These are phyloP conservation scores for Barbarea vulgaris DNA, from an alignment of 345 rosid genomes.

Conservation along the genomic window DNA sequence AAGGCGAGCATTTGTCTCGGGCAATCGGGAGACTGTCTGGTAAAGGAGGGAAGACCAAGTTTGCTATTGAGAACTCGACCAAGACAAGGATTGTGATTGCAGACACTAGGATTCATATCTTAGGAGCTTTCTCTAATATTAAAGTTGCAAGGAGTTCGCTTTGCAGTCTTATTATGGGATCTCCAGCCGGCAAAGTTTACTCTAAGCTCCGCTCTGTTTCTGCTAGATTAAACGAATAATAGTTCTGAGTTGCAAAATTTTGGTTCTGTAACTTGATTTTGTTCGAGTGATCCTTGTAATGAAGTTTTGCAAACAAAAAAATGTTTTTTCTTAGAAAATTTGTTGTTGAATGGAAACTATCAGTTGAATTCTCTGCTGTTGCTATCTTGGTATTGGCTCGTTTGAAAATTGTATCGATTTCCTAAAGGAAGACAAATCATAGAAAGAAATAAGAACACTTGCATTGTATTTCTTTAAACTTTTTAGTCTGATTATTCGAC, in stretches of 20 bases:
- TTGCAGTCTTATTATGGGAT: constrained; percentile 26
- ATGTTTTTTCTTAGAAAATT: background rate
- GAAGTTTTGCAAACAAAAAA: background rate
- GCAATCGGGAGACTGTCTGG: constrained; percentile 20
- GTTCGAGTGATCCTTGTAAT: constrained; percentile 3
- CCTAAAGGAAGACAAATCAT: background rate
- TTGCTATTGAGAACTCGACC: constrained; percentile 24
- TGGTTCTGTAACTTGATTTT: constrained; percentile 34
- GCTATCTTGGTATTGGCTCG: background rate
- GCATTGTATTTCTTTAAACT: background rate
- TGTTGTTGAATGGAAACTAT: background rate
- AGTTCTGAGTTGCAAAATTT: background rate
- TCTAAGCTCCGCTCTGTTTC: constrained; percentile 2
- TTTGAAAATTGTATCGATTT: background rate
- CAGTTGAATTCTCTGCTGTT: background rate
- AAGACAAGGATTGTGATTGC: constrained; percentile 18
- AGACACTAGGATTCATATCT: constrained; percentile 21
- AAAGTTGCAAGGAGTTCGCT: constrained; percentile 20
- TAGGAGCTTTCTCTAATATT: constrained; percentile 19
- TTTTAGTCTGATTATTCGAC: constrained; percentile 13
- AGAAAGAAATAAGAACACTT: background rate
- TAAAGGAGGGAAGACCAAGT: constrained; percentile 22
- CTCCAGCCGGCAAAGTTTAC: constrained; percentile 18
- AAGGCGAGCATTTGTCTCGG: constrained; percentile 3
- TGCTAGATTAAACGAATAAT: constrained; percentile 14